Conservation (phyloP, 2,329 filamentous ascomycete genomes). For the Pseudogymnoascus sp. region DNA sequence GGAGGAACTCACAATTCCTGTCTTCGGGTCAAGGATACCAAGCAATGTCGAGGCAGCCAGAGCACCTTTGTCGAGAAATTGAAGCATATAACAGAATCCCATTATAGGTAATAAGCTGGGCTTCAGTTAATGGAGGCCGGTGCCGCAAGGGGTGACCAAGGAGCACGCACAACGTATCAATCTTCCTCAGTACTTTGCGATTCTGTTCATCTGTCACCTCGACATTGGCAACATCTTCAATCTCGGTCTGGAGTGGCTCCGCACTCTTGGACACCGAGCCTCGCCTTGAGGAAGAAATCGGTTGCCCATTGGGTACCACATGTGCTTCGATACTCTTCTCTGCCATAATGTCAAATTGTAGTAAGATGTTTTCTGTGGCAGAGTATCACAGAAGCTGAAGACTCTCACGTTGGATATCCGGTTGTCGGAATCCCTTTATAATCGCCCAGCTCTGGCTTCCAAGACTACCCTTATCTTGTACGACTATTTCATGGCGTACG, state of each 20-base stretch:
- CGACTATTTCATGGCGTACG: neutral
- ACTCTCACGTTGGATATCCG: neutral
- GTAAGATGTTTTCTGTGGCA: neutral
- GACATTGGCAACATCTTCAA: constrained; percentile 4
- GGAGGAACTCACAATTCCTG: neutral
- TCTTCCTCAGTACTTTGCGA: constrained; percentile 18
- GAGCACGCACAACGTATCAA: constrained; percentile 18
- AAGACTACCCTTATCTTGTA: neutral
- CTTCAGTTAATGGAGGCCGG: neutral
- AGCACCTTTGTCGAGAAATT: constrained; percentile 34
- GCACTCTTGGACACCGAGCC: neutral
- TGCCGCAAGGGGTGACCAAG: neutral
- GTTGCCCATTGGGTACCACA: neutral
- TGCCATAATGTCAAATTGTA: neutral
- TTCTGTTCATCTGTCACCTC: constrained; percentile 9
- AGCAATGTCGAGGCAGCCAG: constrained; percentile 49
- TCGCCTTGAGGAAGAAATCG: neutral
- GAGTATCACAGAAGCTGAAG: neutral
- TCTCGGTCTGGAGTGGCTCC: neutral
- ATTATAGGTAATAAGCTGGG: constrained; percentile 16
- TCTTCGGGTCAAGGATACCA: constrained; percentile 35
- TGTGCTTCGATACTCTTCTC: neutral
- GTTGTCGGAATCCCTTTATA: constrained; percentile 1
- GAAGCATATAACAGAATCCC: constrained; percentile 19
- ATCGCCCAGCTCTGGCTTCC: neutral